A percentile compares a stretch with the other conserved stretches of the same genome.
Evolutionary conservation across 1,284 basidiomycete genomes (phyloP).

Genomic region (Boletus smithii): DNA sequence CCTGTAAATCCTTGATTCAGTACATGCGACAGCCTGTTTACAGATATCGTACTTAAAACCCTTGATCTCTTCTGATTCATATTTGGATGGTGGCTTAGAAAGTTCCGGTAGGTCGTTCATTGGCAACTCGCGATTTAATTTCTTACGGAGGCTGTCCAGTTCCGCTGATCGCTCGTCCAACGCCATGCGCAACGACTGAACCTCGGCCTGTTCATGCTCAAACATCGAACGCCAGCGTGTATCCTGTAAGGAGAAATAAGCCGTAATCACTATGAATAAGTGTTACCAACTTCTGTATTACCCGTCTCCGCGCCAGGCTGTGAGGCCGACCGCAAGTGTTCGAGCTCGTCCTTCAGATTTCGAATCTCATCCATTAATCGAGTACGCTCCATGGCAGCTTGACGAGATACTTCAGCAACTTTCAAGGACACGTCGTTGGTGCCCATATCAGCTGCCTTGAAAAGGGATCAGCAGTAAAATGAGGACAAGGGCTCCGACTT

Average conservation of each 20-base stretch:
- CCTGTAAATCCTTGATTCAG: conserved; percentile 37
- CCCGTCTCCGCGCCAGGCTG: conserved; percentile 5
- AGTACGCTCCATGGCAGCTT: conserved; percentile 43
- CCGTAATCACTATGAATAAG: conserved; percentile 16
- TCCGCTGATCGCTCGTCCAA: conserved; percentile 50
- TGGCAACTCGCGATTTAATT: conserved; percentile 51
- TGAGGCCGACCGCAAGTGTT: conserved; percentile 35
- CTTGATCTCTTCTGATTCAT: conserved; percentile 63
- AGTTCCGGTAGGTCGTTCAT: conserved; percentile 41
- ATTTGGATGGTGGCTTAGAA: conserved; percentile 40
- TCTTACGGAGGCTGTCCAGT: conserved; percentile 57
- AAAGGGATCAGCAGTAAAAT: conserved; percentile 9
- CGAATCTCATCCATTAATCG: conserved; percentile 52
- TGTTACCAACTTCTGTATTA: conserved; percentile 15
- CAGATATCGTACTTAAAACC: conserved; percentile 63
- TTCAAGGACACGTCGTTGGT: conserved; percentile 36
- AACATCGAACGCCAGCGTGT: conserved; percentile 38
- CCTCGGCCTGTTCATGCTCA: conserved; percentile 37
- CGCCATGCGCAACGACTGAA: conserved; percentile 36
- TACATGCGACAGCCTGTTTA: not conserved
- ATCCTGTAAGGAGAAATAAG: conserved; percentile 21
- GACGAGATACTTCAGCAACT: conserved; percentile 38
- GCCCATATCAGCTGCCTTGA: conserved; percentile 27
- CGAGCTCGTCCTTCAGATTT: conserved; percentile 47
- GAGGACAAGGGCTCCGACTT: conserved; percentile 32